phyloP scores from a whole-genome alignment of 805 yeast genomes.

The Barnettozyma populi region DNA sequence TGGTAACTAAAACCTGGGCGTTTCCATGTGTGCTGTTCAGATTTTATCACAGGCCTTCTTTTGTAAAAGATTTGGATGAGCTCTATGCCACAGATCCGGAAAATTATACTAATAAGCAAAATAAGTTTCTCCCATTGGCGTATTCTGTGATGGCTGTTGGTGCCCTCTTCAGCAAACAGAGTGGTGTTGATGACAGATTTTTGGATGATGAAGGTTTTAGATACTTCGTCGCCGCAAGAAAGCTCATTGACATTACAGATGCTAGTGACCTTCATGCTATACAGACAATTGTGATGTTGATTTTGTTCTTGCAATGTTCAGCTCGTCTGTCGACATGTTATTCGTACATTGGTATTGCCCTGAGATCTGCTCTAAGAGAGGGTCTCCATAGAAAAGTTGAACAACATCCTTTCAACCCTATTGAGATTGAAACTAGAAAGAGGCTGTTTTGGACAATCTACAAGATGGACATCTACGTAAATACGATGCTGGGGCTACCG shows the following conservation, averaged over 20 bases:
- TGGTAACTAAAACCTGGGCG: slow-evolving; percentile 76
- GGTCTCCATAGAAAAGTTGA: slow-evolving; percentile 71
- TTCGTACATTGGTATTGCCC: slow-evolving; percentile 83
- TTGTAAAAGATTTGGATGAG: slow-evolving; percentile 67
- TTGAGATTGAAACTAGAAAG: slow-evolving; percentile 78
- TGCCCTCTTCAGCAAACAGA: slow-evolving; percentile 59
- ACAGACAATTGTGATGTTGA: slow-evolving; percentile 82
- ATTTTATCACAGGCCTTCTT: slow-evolving; percentile 81
- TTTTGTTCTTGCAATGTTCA: slow-evolving; percentile 79
- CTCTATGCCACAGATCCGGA: slow-evolving; percentile 70
- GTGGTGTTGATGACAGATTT: slow-evolving; percentile 25
- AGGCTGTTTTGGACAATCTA: slow-evolving; percentile 85
- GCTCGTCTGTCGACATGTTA: slow-evolving; percentile 85
- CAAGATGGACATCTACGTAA: slow-evolving; percentile 86
- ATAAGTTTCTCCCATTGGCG: slow-evolving; percentile 69
- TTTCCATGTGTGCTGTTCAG: slow-evolving; percentile 81
- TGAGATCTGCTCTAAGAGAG: slow-evolving; percentile 74
- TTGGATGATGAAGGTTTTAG: slow-evolving; percentile 73
- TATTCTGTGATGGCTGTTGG: slow-evolving; percentile 90
- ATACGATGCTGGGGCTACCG: slow-evolving; percentile 83
- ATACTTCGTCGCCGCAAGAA: slow-evolving; percentile 76
- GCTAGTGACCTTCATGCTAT: slow-evolving; percentile 76
- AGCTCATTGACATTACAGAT: slow-evolving; percentile 74
- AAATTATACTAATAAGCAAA: slow-evolving; percentile 66
- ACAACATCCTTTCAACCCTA: slow-evolving; percentile 55